phyloP scores from a whole-genome alignment of 2,329 filamentous ascomycete species.

The Phyllosticta capitalensis region DNA sequence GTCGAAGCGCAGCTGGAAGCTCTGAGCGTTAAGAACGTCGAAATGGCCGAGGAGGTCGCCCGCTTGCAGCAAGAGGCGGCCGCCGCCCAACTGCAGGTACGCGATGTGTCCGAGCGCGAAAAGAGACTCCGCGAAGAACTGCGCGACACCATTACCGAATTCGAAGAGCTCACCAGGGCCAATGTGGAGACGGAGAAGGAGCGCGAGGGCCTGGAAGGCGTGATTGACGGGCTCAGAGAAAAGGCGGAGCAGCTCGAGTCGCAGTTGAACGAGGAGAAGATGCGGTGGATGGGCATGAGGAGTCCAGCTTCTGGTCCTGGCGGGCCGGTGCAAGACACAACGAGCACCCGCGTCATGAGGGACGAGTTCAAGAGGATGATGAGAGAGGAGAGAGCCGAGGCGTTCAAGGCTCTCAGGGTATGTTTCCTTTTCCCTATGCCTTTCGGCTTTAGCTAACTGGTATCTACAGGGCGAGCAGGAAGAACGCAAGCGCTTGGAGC shows the following conservation, averaged over 20 bases:
- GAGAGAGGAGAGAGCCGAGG: slow-evolving; percentile 60
- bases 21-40: slow-evolving; percentile 37
- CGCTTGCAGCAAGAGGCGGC: slow-evolving; percentile 19
- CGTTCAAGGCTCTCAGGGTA: slow-evolving; percentile 55
- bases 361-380: slow-evolving; percentile 77
- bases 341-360: slow-evolving; percentile 58
- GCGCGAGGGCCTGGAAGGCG: slow-evolving; percentile 52
- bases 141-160: slow-evolving; percentile 57
- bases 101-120: slow-evolving; percentile 28
- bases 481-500: slow-evolving; percentile 58
- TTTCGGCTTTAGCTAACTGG: background rate
- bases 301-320: slow-evolving; percentile 36
- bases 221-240: slow-evolving; percentile 55
- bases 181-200: slow-evolving; percentile 64
- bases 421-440: background rate
- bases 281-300: slow-evolving; percentile 54
- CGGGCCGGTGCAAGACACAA: slow-evolving; percentile 39
- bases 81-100: slow-evolving; percentile 26
- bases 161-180: slow-evolving; percentile 60
- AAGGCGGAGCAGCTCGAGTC: slow-evolving; percentile 54
- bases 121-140: slow-evolving; percentile 54
- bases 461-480: slow-evolving; percentile 57
- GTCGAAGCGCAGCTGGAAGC: slow-evolving; percentile 52
- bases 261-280: slow-evolving; percentile 57
- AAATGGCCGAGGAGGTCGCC: slow-evolving; percentile 33